Conservation (phyloP, 129 eudicot genomes). For the Mikania micrantha region DNA sequence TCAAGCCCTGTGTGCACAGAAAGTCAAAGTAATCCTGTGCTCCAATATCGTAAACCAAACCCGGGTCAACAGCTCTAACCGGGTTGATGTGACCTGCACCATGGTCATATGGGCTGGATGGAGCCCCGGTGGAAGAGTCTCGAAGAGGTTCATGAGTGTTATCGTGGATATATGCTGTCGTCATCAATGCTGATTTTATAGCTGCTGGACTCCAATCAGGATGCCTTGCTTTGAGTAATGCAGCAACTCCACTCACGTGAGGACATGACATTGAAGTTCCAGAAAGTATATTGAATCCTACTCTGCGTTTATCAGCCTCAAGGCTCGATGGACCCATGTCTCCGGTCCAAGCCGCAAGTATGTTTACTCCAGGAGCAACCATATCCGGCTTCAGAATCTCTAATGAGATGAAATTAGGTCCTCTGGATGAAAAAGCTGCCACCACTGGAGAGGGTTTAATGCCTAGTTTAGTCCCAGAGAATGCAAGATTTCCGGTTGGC, state of each 20-base stretch:
- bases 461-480: constrained; percentile 63
- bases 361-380: constrained; percentile 94
- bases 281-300: constrained; percentile 67
- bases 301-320: constrained; percentile 47
- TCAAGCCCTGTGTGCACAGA: constrained; percentile 60
- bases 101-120: constrained; percentile 68
- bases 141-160: constrained; percentile 33
- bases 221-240: constrained; percentile 67
- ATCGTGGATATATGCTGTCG: constrained; percentile 80
- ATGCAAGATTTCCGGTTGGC: constrained; percentile 59
- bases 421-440: constrained; percentile 91
- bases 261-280: constrained; percentile 98
- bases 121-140: constrained; percentile 53
- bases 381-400: constrained; percentile 79
- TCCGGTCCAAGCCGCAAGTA: constrained; percentile 87
- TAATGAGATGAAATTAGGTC: constrained; percentile 63
- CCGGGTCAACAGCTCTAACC: constrained; percentile 66
- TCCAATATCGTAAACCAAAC: constrained; percentile 64
- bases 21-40: constrained; percentile 77
- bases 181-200: constrained; percentile 86
- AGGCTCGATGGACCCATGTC: constrained; percentile 70
- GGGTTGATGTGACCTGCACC: constrained; percentile 95
- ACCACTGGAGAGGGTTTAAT: constrained; percentile 81
- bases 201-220: constrained; percentile 95
- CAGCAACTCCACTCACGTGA: constrained; percentile 89